Base-by-base conservation (phyloP, 192 early-diverging fungal genomes). In the Backusella tuberculispora region DNA sequence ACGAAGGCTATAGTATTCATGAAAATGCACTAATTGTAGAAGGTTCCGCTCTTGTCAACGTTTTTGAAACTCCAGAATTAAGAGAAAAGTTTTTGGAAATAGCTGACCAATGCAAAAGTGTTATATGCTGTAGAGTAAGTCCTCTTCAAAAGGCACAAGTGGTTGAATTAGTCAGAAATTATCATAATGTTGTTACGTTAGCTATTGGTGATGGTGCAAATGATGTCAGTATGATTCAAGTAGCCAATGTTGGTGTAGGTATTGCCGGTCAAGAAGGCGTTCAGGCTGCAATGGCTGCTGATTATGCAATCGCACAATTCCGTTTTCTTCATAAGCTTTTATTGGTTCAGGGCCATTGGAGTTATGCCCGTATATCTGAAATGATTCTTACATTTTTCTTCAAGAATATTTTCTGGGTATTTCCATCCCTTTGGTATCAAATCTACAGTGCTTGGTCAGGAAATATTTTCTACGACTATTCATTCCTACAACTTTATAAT, bases 181-280 rank as follows among this genome's bases (percentile, higher is more conserved):
- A 92, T 17, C 88, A 88, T 66, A 84, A 86, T 42, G 85, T 86
- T 26, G 85, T 92, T 7, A 91, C 89, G 65, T 74, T 93, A 48
- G 89, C 92, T 1, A 89, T 94, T 63, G 91, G 91, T 50, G 90
- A 92, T 75, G 94, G 90, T 26, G 91, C 90, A 29, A 97, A 98
- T 80, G 97, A 98, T 79, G 96, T 98, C 6, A 90, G 88, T 53
- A 98, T 98, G 97, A 98, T 98, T 77, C 97, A 98, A 83, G 95
- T 92, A 1, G 96, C 96, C 34, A 92, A 98, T 84, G 90, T 98
- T 68, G 90, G 92, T 38, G 88, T 91, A 41, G 90, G 91, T 17
- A 92, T 92, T 73, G 83, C 89, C 8, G 95, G 95, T 76, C 82
- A 95, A 80, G 86, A 97, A 78, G 92, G 92, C 2, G 82, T 93